Evolutionary conservation across 306 rosid species (phyloP).

Genomic region (Acmispon strigosus): DNA sequence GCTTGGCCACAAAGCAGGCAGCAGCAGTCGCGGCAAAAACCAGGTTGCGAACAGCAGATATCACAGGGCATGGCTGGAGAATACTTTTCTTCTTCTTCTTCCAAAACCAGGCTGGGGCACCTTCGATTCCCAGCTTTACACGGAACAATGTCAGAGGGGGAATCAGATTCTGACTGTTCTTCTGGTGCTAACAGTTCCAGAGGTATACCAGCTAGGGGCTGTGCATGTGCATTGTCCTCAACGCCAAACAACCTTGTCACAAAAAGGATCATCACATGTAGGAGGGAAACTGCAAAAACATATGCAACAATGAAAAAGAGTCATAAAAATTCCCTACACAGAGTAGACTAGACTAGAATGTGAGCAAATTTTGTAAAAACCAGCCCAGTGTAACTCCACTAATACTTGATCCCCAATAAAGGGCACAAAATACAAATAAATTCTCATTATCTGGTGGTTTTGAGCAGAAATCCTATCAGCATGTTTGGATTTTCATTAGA

Average conservation of each 20-base stretch:
- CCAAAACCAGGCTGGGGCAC: constrained; percentile 39
- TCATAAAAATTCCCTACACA: not conserved
- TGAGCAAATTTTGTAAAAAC: not conserved
- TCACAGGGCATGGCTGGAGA: constrained; percentile 48
- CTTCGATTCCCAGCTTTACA: constrained; percentile 60
- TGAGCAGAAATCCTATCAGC: too few relatives aligned
- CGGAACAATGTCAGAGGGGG: constrained; percentile 13
- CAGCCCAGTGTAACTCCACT: not conserved
- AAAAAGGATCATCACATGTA: not conserved
- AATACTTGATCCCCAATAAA: not conserved
- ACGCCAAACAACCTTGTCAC: not conserved
- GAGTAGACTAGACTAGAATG: not conserved
- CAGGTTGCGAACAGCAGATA: constrained; percentile 62
- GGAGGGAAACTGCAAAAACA: not conserved
- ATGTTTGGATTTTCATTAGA: too few relatives aligned
- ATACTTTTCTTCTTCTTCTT: constrained; percentile 18
- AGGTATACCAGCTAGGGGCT: constrained; percentile 15
- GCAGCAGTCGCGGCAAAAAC: constrained; percentile 72
- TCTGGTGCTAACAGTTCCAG: not conserved
- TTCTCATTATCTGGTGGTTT: not conserved
- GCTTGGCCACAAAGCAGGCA: constrained; percentile 65
- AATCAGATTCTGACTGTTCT: constrained; percentile 28
- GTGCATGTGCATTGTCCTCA: constrained; percentile 22
- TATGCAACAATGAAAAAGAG: not conserved
- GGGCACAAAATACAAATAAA: not conserved